phyloP scores from a whole-genome alignment of 2,329 filamentous ascomycete genomes.

The Coniochaeta sp. region DNA sequence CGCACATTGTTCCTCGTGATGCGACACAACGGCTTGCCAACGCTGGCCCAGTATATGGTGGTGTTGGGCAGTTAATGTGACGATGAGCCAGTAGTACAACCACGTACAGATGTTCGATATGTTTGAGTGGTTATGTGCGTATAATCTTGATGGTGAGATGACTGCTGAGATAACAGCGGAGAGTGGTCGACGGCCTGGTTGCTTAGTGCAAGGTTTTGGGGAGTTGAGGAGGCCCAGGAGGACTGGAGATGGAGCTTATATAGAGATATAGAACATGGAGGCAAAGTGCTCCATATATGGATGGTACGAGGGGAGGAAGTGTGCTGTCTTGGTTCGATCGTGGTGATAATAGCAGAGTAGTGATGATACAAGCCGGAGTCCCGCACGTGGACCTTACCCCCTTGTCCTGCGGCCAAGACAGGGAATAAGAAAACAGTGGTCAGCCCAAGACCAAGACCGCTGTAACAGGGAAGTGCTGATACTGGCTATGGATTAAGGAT shows the following conservation, averaged over 20 bases:
- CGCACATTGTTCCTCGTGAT: constrained; percentile 37
- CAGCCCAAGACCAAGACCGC: not conserved
- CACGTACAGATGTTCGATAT: not conserved
- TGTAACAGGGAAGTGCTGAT: constrained; percentile 1
- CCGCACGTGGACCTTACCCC: not conserved
- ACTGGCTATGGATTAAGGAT: not conserved
- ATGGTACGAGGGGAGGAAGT: not conserved
- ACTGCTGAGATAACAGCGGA: not conserved
- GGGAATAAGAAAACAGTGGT: constrained; percentile 1
- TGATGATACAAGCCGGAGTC: not conserved
- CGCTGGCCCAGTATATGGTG: not conserved
- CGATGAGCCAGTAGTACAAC: not conserved
- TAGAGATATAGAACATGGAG: not conserved
- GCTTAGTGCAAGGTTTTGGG: not conserved
- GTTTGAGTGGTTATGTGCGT: not conserved
- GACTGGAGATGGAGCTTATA: not conserved
- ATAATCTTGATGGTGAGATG: not conserved
- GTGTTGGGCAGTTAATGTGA: not conserved
- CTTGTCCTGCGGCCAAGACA: constrained; percentile 1
- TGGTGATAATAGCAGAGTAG: not conserved
- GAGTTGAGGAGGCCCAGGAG: not conserved
- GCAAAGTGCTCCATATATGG: not conserved
- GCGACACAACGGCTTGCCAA: not conserved
- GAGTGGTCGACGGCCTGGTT: too few relatives aligned
- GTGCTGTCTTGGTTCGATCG: not conserved